A percentile compares a stretch with the other conserved stretches of the same genome.
phyloP scores from a whole-genome alignment of 805 yeast species.

The Tetrapisispora arboricola region DNA sequence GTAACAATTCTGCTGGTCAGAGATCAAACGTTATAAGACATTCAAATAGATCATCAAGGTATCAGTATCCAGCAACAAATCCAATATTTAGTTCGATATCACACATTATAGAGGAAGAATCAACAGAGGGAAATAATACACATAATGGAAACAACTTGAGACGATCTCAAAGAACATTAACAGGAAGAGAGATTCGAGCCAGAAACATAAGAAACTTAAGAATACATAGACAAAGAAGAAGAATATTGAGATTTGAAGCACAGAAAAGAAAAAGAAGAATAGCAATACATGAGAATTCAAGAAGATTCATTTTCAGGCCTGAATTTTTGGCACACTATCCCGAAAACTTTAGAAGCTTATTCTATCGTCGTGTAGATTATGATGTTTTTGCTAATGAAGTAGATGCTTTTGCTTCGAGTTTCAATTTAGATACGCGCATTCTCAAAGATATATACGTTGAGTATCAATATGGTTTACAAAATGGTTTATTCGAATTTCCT shows the following conservation, averaged over 20 bases:
- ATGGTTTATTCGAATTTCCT: not conserved
- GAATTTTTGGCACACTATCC: conserved; percentile 1
- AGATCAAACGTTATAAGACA: no score
- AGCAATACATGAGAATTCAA: not conserved
- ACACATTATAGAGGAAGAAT: no score
- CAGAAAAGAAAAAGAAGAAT: not conserved
- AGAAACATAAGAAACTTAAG: conserved; percentile 1
- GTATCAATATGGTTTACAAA: not conserved
- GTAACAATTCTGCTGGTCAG: not conserved
- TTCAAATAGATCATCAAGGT: not conserved
- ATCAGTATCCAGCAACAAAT: no score
- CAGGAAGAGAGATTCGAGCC: not conserved
- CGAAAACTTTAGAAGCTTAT: not conserved
- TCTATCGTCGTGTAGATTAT: not conserved
- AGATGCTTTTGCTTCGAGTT: not conserved
- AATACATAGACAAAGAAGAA: not conserved
- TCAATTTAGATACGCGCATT: not conserved
- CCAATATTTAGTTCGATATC: no score
- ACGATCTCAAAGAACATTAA: not conserved
- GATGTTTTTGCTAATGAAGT: not conserved
- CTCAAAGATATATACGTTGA: not conserved
- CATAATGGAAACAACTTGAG: no score
- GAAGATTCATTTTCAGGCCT: conserved; percentile 1
- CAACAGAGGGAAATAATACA: no score
- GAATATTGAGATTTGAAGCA: not conserved